Percentiles rank a stretch among this genome's conserved stretches.
Conservation (phyloP, 352 stramenopile genomes). For the Phytopythium kandeliae region DNA sequence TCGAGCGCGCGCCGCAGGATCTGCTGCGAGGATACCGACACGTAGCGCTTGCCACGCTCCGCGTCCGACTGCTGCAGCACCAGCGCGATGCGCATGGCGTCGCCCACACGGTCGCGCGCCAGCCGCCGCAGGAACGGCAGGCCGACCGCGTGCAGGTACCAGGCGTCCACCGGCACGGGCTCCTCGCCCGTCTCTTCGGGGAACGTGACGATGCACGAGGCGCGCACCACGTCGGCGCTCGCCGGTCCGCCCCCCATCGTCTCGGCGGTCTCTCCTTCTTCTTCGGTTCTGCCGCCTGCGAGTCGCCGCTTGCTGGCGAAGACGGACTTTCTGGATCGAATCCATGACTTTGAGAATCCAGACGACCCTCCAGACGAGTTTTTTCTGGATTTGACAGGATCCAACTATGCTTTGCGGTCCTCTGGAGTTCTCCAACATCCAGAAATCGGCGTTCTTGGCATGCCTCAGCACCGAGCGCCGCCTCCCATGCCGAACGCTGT, state of each 20-base stretch:
- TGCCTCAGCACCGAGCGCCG: no score
- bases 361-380: no score
- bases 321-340: no score
- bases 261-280: neutral
- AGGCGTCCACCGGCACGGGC: conserved; percentile 76
- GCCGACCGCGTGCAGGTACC: conserved; percentile 72
- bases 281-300: neutral
- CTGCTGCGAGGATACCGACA: conserved; percentile 48
- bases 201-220: conserved; percentile 82
- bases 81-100: conserved; percentile 47
- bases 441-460: no score
- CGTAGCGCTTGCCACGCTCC: conserved; percentile 33
- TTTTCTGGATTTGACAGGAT: no score
- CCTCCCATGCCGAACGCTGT: no score
- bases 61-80: conserved; percentile 43
- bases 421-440: no score
- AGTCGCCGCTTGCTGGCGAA: conserved; percentile 4
- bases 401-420: no score
- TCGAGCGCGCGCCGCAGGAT: conserved; percentile 52
- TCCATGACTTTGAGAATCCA: no score
- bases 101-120: conserved; percentile 61
- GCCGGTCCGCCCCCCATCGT: conserved; percentile 64
- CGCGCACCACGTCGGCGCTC: conserved; percentile 68
- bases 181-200: conserved; percentile 59
- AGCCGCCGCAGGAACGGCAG: conserved; percentile 66